These are phyloP conservation scores for Fraxinus platypoda DNA, from an alignment of 305 asterid genomes.

Conservation along the genomic window DNA sequence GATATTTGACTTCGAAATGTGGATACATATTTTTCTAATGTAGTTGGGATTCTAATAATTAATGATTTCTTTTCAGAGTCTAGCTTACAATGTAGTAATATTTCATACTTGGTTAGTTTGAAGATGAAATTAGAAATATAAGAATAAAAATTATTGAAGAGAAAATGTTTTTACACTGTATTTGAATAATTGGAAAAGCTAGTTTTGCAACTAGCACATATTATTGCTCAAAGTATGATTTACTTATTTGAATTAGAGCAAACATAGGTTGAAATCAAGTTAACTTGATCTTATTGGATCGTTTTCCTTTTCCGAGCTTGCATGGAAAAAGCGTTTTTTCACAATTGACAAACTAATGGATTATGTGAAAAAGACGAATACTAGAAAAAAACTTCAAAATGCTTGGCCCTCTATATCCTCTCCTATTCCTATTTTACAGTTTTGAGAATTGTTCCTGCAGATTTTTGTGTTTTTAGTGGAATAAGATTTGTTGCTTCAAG, in stretches of 20 bases:
- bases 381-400: slow-evolving; percentile 10
- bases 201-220: not conserved
- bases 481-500: not conserved
- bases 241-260: slow-evolving; percentile 7
- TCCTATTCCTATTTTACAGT: not conserved
- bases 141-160: not conserved
- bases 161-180: not conserved
- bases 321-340: not conserved
- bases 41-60: slow-evolving; percentile 15
- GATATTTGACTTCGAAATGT: slow-evolving; percentile 26
- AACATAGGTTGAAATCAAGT: slow-evolving; percentile 16
- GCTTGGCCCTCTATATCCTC: not conserved
- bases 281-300: slow-evolving; percentile 12
- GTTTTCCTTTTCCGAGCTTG: not conserved
- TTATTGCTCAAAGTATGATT: not conserved
- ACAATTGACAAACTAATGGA: not conserved
- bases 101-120: slow-evolving; percentile 7
- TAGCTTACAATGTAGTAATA: not conserved
- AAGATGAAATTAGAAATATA: not conserved
- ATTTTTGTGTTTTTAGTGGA: not conserved
- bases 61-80: not conserved
- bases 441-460: not conserved
- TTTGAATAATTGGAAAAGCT: not conserved
- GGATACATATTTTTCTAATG: slow-evolving; percentile 24
- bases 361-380: not conserved